Evolutionary conservation across 148 eudicot species (phyloP), one percentile per base, ranked within the genome.

Genomic region (Chenopodium berlandieri): DNA sequence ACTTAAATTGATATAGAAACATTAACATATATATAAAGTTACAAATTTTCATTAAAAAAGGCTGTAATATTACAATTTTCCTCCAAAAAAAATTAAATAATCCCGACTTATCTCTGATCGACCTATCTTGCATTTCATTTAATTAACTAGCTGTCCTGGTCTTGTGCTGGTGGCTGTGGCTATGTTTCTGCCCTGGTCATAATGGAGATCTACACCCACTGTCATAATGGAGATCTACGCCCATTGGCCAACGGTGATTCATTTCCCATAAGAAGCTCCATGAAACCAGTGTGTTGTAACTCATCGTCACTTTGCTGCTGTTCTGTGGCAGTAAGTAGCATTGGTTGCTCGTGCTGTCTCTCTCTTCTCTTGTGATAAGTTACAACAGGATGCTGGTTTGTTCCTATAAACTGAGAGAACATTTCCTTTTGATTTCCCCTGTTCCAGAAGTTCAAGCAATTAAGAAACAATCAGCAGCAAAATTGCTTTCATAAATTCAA

Each of bases 371-470:
- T 81, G 23, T 52, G 80, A 54, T 40, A 82, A 20, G 69, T 63
- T 75, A 10, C 27, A 32, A 12, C 74, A 58, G 82, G 63, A 27
- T 9, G 77, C n/a, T 66, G 82, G 75, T 67, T 67, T 37, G 81
- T 31, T 72, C 86, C 84, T 34, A 90, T 89, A 63, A 89, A 86
- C 72, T 88, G 79, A 77, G 89, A 85, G 71, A 91, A 87, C 76
- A 48, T 4, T 78, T 88, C 93, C 86, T 90, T 91, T 84, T 89
- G 89, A 76, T 27, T 46, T 48, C 80, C 82, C 98, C 98, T 94
- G 87, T 80, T 74, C 31, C 67, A 83, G 19, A 73, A 58, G 19
- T 31, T 47, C 30, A 23, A 78, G 40, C 64, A 47, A 77, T 64
- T 64, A 50, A 69, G 71, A 56, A 12, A 63, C 40, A 14, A 40